Conservation (phyloP, 129 eudicot genomes). For the Helichrysum umbraculigerum region DNA sequence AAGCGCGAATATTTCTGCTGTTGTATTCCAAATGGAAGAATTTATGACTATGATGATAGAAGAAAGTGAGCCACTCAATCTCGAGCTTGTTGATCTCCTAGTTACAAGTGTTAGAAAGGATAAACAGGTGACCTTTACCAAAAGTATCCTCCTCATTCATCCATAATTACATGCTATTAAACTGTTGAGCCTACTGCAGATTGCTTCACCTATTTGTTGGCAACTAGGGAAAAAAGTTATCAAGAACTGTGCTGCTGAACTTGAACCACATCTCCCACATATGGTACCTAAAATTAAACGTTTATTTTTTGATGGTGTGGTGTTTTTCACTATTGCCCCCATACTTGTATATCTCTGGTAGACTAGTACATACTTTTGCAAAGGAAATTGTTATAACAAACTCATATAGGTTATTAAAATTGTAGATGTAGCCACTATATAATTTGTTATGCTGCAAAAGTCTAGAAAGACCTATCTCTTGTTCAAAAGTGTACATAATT, state of each 20-base stretch:
- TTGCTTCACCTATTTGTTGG: neutral
- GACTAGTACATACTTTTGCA: neutral
- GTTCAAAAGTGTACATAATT: too few relatives aligned
- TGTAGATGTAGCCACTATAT: too few relatives aligned
- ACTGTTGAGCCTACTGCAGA: neutral
- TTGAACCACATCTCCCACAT: neutral
- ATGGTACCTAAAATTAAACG: neutral
- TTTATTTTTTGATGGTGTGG: neutral
- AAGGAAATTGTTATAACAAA: neutral
- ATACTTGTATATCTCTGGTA: too few relatives aligned
- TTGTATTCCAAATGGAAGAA: slow-evolving; percentile 35
- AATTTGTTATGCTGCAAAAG: too few relatives aligned
- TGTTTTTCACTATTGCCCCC: too few relatives aligned
- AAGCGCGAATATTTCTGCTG: slow-evolving; percentile 32
- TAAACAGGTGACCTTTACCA: slow-evolving; percentile 28
- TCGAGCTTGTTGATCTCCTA: slow-evolving; percentile 40
- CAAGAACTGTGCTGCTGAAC: neutral
- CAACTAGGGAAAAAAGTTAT: neutral
- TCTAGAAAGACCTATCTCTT: too few relatives aligned
- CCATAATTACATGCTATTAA: neutral
- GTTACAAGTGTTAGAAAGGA: slow-evolving; percentile 37
- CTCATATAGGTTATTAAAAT: too few relatives aligned
- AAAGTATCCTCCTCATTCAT: neutral
- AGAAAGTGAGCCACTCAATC: slow-evolving; percentile 31
- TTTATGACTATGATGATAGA: slow-evolving; percentile 44